Percentiles rank a stretch among this genome's conserved stretches.
Evolutionary conservation across 352 stramenopile species (phyloP).

Genomic region (Pythium phragmiticola): DNA sequence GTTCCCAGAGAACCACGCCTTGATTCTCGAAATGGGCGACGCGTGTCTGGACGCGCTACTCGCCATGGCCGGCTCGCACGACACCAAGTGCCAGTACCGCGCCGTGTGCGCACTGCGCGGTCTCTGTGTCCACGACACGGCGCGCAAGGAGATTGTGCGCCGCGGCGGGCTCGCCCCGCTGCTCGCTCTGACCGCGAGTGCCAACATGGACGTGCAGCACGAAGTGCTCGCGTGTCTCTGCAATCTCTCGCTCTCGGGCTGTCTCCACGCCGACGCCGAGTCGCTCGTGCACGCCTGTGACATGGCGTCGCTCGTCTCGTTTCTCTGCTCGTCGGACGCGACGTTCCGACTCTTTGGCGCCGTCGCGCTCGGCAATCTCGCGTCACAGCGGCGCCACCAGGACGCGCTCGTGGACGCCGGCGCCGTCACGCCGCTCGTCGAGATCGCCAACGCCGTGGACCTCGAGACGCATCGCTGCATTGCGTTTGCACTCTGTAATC

Average conservation of each 20-base stretch:
- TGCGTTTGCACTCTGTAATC: constrained; percentile 95
- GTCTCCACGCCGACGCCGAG: constrained; percentile 88
- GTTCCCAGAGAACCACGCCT: constrained; percentile 89
- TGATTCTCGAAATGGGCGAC: constrained; percentile 63
- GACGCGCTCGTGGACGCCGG: constrained; percentile 82
- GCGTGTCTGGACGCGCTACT: constrained; percentile 58
- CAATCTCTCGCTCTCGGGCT: constrained; percentile 96
- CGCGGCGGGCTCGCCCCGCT: constrained; percentile 85
- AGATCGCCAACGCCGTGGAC: constrained; percentile 90
- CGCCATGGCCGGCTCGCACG: constrained; percentile 52
- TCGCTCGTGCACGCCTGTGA: constrained; percentile 90
- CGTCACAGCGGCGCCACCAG: constrained; percentile 70
- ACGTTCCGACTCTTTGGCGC: constrained; percentile 96
- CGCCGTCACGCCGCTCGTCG: constrained; percentile 91
- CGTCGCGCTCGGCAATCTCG: constrained; percentile 95
- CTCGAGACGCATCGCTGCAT: constrained; percentile 96
- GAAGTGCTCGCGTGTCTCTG: constrained; percentile 96
- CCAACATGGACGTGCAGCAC: constrained; percentile 94
- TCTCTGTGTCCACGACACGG: constrained; percentile 85
- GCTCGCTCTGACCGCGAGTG: constrained; percentile 87
- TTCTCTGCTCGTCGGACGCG: constrained; percentile 93
- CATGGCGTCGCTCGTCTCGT: constrained; percentile 90
- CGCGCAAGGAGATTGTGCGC: constrained; percentile 89
- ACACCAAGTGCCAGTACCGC: constrained; percentile 86
- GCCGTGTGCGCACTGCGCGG: constrained; percentile 91